phyloP scores from a whole-genome alignment of 805 yeast species.

The Maudiozyma serrabonitensis region DNA sequence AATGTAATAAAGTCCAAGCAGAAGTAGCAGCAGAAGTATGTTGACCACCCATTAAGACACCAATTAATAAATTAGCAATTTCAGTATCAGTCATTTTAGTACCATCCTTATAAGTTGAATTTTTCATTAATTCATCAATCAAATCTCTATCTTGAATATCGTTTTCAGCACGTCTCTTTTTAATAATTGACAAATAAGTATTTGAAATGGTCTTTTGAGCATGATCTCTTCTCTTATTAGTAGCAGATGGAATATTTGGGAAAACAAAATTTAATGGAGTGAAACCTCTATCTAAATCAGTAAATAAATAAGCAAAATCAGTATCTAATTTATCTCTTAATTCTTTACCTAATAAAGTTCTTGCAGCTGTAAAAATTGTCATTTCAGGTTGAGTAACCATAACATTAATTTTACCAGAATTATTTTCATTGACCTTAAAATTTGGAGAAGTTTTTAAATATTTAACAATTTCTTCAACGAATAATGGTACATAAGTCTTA shows the following conservation, averaged over 20 bases:
- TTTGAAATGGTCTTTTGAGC: slow-evolving; percentile 77
- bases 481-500: slow-evolving; percentile 76
- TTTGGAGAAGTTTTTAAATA: slow-evolving; percentile 49
- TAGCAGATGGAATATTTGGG: slow-evolving; percentile 85
- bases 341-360: slow-evolving; percentile 85
- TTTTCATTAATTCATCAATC: slow-evolving; percentile 76
- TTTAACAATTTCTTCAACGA: slow-evolving; percentile 62
- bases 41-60: slow-evolving; percentile 98
- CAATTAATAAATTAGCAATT: slow-evolving; percentile 87
- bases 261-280: slow-evolving; percentile 93
- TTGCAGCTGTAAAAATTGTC: slow-evolving; percentile 92
- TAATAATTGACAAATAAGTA: slow-evolving; percentile 74
- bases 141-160: slow-evolving; percentile 81
- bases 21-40: slow-evolving; percentile 96
- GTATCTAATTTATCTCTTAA: slow-evolving; percentile 75
- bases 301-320: slow-evolving; percentile 73
- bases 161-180: slow-evolving; percentile 60
- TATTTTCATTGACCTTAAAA: slow-evolving; percentile 33
- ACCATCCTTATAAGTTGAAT: slow-evolving; percentile 87
- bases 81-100: slow-evolving; percentile 89
- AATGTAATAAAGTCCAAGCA: slow-evolving; percentile 86
- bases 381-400: slow-evolving; percentile 86
- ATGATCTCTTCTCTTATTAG: slow-evolving; percentile 71
- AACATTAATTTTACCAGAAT: slow-evolving; percentile 50
- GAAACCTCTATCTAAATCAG: slow-evolving; percentile 94